Evolutionary conservation across 148 eudicot species (phyloP).

Genomic region (Silene uniflora): DNA sequence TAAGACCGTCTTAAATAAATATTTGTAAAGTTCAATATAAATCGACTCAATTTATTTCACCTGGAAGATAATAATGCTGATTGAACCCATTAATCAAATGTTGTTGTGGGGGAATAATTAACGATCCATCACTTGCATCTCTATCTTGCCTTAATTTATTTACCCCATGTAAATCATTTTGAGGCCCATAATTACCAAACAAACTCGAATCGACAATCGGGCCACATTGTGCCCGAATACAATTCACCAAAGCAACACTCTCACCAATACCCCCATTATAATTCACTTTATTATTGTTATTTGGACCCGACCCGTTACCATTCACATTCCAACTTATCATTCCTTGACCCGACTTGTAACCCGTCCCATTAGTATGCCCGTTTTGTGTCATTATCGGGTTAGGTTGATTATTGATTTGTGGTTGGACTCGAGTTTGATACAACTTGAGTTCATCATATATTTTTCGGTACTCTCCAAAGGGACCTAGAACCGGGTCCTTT

Average conservation of each 20-base stretch:
- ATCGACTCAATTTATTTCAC: slow-evolving; percentile 24
- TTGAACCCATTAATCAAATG: slow-evolving; percentile 45
- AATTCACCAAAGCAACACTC: slow-evolving; percentile 31
- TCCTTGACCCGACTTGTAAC: slow-evolving; percentile 29
- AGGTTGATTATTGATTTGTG: slow-evolving; percentile 24
- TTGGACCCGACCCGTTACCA: slow-evolving; percentile 25
- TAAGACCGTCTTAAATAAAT: background rate
- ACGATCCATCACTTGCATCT: slow-evolving; percentile 35
- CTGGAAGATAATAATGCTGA: slow-evolving; percentile 54
- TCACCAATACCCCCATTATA: slow-evolving; percentile 23
- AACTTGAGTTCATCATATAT: slow-evolving; percentile 57
- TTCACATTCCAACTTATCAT: slow-evolving; percentile 38
- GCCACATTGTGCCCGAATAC: slow-evolving; percentile 32
- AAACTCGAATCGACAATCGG: slow-evolving; percentile 30
- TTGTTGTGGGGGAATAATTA: slow-evolving; percentile 41
- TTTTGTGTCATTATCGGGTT: slow-evolving; percentile 26
- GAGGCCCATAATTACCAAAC: slow-evolving; percentile 27
- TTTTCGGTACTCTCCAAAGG: slow-evolving; percentile 62
- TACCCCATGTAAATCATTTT: slow-evolving; percentile 29
- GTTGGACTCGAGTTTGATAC: slow-evolving; percentile 35
- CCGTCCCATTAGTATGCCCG: slow-evolving; percentile 23
- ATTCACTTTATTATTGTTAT: slow-evolving; percentile 20
- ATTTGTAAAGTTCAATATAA: background rate
- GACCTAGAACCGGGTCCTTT: slow-evolving; percentile 68
- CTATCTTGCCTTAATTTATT: slow-evolving; percentile 38